Percentiles rank a stretch among this genome's conserved stretches.
Evolutionary conservation across 352 stramenopile species (phyloP).

Genomic region (Chrysophaeum taylorii): DNA sequence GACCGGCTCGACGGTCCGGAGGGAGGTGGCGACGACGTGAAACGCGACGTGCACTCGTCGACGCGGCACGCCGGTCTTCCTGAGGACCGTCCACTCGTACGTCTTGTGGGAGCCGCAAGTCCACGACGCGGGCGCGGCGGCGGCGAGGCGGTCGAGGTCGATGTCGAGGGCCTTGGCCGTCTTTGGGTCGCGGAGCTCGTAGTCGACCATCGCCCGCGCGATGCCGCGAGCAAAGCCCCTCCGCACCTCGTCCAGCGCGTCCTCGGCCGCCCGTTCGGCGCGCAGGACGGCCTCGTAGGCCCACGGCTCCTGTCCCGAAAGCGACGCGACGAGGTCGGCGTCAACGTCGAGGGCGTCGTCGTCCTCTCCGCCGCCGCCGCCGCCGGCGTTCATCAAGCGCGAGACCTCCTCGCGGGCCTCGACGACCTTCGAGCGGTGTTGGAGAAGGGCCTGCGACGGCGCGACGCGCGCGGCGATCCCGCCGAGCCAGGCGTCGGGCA

Average conservation of each 20-base stretch:
- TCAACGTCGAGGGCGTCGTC: neutral
- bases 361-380: no score
- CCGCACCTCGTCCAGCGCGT: conserved; percentile 11
- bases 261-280: neutral
- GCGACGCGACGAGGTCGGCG: neutral
- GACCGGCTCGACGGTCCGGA: conserved; percentile 60
- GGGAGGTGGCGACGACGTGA: conserved; percentile 32
- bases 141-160: conserved; percentile 58
- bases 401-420: neutral
- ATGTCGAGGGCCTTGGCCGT: conserved; percentile 61
- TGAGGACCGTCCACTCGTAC: conserved; percentile 60
- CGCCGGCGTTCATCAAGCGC: neutral
- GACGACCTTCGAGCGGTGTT: neutral
- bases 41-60: conserved; percentile 24
- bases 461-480: conserved; percentile 17
- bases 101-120: conserved; percentile 56
- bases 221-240: conserved; percentile 13
- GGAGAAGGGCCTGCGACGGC: neutral
- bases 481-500: conserved; percentile 22
- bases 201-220: conserved; percentile 66
- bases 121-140: conserved; percentile 69
- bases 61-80: conserved; percentile 57
- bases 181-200: conserved; percentile 64
- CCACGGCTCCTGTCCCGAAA: neutral
- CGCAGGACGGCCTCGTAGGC: neutral